Conservation (phyloP, 345 rosid genomes). For the Garcia nutans region DNA sequence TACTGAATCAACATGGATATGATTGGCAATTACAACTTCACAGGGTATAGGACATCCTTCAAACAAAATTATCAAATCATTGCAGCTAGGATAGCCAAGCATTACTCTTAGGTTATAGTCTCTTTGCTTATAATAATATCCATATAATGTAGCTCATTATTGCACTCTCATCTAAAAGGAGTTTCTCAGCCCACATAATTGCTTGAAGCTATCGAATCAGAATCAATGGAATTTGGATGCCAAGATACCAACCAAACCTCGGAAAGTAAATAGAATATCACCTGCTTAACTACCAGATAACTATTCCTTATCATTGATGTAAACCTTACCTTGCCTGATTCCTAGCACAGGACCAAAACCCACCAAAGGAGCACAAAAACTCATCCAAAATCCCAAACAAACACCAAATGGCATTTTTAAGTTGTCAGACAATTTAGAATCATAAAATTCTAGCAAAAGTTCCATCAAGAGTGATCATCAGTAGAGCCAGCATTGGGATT, state of each 20-base stretch:
- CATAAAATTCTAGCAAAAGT: background rate
- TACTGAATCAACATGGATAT: background rate
- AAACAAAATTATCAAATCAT: background rate
- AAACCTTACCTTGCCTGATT: background rate
- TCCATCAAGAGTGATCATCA: background rate
- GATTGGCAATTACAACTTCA: background rate
- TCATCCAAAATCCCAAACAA: background rate
- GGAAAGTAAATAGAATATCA: background rate
- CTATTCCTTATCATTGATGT: background rate
- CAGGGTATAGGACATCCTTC: background rate
- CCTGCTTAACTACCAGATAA: background rate
- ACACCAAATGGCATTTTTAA: background rate
- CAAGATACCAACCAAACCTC: background rate
- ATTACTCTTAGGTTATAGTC: background rate
- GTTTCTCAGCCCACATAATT: background rate
- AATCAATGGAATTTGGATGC: background rate
- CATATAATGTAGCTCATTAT: background rate
- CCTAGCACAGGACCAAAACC: background rate
- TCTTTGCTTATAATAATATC: background rate
- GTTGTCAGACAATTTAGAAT: background rate
- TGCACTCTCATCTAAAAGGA: background rate
- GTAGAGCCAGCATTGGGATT: background rate
- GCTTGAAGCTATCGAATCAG: background rate
- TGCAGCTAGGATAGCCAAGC: background rate
- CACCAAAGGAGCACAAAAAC: background rate